Conservation (phyloP, 768 basidiomycete genomes). For the Tulasnella sp. region DNA sequence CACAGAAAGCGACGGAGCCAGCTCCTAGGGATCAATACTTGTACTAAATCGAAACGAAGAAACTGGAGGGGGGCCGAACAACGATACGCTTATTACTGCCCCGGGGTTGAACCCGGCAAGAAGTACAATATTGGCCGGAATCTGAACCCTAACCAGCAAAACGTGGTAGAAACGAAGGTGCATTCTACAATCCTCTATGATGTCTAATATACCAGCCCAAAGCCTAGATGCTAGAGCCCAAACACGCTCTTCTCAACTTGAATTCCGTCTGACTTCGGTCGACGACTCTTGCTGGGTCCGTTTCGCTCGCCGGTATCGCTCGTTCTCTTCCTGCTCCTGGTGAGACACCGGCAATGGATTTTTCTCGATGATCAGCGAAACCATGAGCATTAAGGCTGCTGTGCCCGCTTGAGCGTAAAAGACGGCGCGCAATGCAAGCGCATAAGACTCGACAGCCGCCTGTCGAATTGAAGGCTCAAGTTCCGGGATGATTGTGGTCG, state of each 20-base stretch:
- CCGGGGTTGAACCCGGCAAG: conserved; percentile 43
- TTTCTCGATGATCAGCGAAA: conserved; percentile 56
- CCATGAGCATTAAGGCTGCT: conserved; percentile 57
- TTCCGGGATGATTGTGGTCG: conserved; percentile 60
- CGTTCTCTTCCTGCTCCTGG: conserved; percentile 53
- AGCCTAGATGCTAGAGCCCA: too few species aligned
- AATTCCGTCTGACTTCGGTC: background rate
- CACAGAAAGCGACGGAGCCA: background rate
- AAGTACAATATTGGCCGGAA: conserved; percentile 76
- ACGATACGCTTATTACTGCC: background rate
- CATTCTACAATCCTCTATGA: background rate
- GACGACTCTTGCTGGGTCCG: background rate
- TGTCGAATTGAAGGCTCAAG: conserved; percentile 47
- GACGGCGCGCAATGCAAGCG: conserved; percentile 67
- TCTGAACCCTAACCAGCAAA: conserved; percentile 33
- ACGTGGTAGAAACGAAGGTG: background rate
- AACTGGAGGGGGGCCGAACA: background rate
- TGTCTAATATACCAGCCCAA: background rate
- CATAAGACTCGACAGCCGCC: conserved; percentile 70
- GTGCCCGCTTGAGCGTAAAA: conserved; percentile 72
- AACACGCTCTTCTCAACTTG: background rate
- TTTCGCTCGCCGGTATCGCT: conserved; percentile 25
- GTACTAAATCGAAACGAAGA: background rate
- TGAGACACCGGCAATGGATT: conserved; percentile 40
- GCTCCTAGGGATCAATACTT: background rate